phyloP scores from a whole-genome alignment of 805 yeast genomes.

The Yarrowia hollandica region DNA sequence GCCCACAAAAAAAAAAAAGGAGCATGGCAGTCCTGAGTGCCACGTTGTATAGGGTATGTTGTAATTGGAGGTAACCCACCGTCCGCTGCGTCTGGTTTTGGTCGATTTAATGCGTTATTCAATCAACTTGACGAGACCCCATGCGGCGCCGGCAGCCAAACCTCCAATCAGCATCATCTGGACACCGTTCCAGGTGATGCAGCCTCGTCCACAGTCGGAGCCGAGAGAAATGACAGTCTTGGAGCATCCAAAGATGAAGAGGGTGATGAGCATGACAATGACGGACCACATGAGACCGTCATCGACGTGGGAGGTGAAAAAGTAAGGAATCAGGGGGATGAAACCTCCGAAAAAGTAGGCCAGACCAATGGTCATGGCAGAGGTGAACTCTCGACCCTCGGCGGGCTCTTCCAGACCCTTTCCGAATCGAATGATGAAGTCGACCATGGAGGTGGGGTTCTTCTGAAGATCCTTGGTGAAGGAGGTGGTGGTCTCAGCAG shows the following conservation, averaged over 20 bases:
- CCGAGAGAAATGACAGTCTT: constrained; percentile 87
- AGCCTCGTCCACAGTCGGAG: constrained; percentile 56
- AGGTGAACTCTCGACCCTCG: constrained; percentile 81
- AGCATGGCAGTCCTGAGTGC: constrained; percentile 19
- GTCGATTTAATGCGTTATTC: constrained; percentile 44
- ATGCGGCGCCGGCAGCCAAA: constrained; percentile 96
- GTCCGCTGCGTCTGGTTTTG: constrained; percentile 12
- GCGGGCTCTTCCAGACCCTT: constrained; percentile 96
- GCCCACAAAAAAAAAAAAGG: too few relatives aligned
- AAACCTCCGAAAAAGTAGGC: constrained; percentile 92
- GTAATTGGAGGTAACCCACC: neutral
- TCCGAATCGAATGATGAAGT: constrained; percentile 83
- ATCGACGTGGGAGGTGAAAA: constrained; percentile 73
- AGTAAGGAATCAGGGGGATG: constrained; percentile 87
- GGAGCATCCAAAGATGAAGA: constrained; percentile 81
- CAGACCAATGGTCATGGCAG: constrained; percentile 86
- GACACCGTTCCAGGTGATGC: constrained; percentile 65
- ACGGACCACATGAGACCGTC: constrained; percentile 75
- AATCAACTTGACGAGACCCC: constrained; percentile 81
- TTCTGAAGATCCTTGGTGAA: constrained; percentile 78
- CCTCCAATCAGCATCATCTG: constrained; percentile 97
- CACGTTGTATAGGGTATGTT: neutral
- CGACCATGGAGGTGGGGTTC: constrained; percentile 75
- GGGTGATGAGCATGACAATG: constrained; percentile 77
- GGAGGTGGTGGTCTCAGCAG: constrained; percentile 68